A percentile compares a stretch with the other conserved stretches of the same genome.
phyloP scores from a whole-genome alignment of 331 rosid species.

The Pyracantha coccinea region DNA sequence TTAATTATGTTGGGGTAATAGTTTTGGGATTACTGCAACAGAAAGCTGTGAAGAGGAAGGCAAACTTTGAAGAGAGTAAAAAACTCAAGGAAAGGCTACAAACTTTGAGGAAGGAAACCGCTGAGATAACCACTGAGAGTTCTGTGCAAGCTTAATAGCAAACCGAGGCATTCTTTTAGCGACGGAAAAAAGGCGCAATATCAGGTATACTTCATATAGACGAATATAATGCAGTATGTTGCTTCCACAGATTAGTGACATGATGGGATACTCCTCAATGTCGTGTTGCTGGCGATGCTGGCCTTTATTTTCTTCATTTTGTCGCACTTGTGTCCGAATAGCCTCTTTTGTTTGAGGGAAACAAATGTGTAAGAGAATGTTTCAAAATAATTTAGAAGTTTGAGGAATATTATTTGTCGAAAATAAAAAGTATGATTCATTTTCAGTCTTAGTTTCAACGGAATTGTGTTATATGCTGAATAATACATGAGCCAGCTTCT shows the following conservation, averaged over 20 bases:
- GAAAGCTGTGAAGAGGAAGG: slow-evolving; percentile 94
- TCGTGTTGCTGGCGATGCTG: background rate
- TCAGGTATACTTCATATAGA: background rate
- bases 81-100: slow-evolving; percentile 56
- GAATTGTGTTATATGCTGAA: too few species aligned
- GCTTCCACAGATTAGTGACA: background rate
- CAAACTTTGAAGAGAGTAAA: slow-evolving; percentile 85
- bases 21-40: slow-evolving; percentile 14
- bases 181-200: background rate
- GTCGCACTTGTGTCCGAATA: background rate
- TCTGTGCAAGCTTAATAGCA: slow-evolving; percentile 2
- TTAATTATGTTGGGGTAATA: background rate
- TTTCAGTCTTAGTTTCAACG: too few species aligned
- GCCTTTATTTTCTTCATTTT: background rate
- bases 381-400: background rate
- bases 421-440: too few species aligned
- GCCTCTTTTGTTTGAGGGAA: background rate
- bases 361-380: background rate
- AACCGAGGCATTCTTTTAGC: background rate
- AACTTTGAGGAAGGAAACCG: slow-evolving; percentile 57
- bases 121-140: slow-evolving; percentile 30
- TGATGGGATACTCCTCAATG: background rate
- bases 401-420: background rate
- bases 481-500: background rate
- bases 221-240: background rate